Conservation (phyloP, 805 yeast genomes). For the Ogataea ramenticola region DNA sequence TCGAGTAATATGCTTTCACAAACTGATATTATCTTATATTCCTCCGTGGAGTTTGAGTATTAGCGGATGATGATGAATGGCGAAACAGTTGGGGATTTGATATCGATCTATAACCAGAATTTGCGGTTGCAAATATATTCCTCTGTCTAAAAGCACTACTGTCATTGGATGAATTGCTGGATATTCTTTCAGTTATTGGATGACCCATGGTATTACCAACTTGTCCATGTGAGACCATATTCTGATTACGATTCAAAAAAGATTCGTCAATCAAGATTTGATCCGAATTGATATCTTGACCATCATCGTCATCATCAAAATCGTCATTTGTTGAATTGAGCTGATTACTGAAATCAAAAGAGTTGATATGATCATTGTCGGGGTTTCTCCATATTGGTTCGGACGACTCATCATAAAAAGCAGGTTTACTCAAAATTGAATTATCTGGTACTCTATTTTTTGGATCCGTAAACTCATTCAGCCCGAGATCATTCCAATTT, state of each 20-base stretch:
- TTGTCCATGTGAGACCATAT: not conserved
- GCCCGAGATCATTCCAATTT: conserved; percentile 25
- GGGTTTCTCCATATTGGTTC: not conserved
- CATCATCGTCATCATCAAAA: conserved; percentile 2
- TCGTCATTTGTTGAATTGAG: conserved; percentile 1
- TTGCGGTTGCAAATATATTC: not conserved
- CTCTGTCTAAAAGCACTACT: not conserved
- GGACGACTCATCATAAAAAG: conserved; percentile 3
- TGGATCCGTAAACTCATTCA: conserved; percentile 13
- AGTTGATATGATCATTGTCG: not conserved
- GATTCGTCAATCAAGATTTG: not conserved
- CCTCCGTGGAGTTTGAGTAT: not conserved
- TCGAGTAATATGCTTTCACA: too few relatives aligned
- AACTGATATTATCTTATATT: not conserved
- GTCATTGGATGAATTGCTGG: not conserved
- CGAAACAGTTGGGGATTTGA: not conserved
- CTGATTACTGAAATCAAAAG: conserved; percentile 7
- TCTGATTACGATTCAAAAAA: not conserved
- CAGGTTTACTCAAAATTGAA: conserved; percentile 19
- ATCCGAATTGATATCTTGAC: conserved; percentile 1
- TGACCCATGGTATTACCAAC: too few relatives aligned
- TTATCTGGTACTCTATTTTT: conserved; percentile 14
- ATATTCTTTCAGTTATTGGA: not conserved
- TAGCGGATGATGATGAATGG: conserved; percentile 1
- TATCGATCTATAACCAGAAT: not conserved